Evolutionary conservation across 2,329 filamentous ascomycete species (phyloP).

Genomic region (Neopestalotiopsis sp.): DNA sequence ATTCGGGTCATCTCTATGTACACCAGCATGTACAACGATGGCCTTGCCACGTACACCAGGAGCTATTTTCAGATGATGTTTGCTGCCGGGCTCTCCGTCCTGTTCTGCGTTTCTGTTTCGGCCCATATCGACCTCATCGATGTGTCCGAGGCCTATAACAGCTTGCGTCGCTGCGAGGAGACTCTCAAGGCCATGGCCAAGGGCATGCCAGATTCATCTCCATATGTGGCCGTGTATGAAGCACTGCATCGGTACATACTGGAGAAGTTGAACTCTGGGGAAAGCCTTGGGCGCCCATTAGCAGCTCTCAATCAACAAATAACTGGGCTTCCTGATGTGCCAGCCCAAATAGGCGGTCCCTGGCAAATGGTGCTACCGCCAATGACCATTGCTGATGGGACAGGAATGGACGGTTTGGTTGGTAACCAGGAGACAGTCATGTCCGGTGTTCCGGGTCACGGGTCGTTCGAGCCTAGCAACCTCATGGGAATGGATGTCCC

Average conservation of each 20-base stretch:
- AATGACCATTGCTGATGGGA: not conserved
- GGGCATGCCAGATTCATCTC: conserved; percentile 33
- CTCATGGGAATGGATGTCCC: not conserved
- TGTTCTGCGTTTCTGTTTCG: conserved; percentile 33
- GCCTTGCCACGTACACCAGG: conserved; percentile 48
- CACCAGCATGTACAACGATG: conserved; percentile 39
- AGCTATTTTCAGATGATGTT: conserved; percentile 56
- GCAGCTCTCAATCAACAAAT: not conserved
- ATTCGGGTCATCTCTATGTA: conserved; percentile 45
- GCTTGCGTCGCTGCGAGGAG: conserved; percentile 27
- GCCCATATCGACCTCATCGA: conserved; percentile 11
- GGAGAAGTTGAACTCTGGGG: conserved; percentile 13
- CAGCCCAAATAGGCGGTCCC: not conserved
- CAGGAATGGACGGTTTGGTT: not conserved
- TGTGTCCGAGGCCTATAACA: conserved; percentile 16
- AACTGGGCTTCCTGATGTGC: not conserved
- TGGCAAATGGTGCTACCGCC: not conserved
- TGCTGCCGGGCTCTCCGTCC: conserved; percentile 46
- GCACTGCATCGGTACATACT: conserved; percentile 31
- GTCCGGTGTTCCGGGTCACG: not conserved
- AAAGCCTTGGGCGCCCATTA: conserved; percentile 13
- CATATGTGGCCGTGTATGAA: conserved; percentile 34
- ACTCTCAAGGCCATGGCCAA: conserved; percentile 33
- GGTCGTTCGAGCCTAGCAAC: not conserved
- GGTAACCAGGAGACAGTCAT: not conserved